A percentile compares a stretch with the other conserved stretches of the same genome.
Evolutionary conservation across 2,329 filamentous ascomycete genomes (phyloP).

Genomic region (Cladophialophora chaetospira): DNA sequence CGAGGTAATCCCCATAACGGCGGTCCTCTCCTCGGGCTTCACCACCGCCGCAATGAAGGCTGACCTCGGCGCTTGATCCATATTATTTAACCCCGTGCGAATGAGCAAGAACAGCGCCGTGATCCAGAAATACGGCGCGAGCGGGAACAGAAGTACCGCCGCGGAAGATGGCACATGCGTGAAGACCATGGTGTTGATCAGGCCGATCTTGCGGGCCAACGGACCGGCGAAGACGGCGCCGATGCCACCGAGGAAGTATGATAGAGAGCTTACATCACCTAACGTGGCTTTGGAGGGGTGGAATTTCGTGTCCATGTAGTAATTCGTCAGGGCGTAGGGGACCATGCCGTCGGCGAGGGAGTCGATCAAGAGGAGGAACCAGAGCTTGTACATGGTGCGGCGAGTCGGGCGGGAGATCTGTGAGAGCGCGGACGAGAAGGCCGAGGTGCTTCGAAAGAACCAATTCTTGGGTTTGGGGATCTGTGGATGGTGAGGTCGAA

Average conservation of each 20-base stretch:
- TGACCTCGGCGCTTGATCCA: conserved; percentile 68
- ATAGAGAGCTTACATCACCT: conserved; percentile 59
- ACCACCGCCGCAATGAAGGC: conserved; percentile 70
- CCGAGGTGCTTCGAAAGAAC: conserved; percentile 7
- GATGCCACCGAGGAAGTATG: conserved; percentile 57
- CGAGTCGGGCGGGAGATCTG: conserved; percentile 62
- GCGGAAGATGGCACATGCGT: conserved; percentile 64
- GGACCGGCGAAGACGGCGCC: conserved; percentile 61
- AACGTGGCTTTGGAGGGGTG: conserved; percentile 58
- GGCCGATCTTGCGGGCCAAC: conserved; percentile 58
- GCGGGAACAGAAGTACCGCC: conserved; percentile 62
- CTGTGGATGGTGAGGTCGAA: not conserved
- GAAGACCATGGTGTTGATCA: conserved; percentile 67
- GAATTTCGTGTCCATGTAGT: conserved; percentile 61
- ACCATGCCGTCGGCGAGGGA: conserved; percentile 68
- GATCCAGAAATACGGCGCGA: conserved; percentile 53
- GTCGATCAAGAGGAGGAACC: conserved; percentile 66
- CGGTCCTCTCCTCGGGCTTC: conserved; percentile 65
- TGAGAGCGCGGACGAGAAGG: conserved; percentile 40
- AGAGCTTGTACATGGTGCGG: conserved; percentile 63
- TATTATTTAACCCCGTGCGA: conserved; percentile 64
- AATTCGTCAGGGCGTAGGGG: conserved; percentile 59
- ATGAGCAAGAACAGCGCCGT: conserved; percentile 61
- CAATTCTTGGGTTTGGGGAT: not conserved
- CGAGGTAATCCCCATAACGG: conserved; percentile 69